phyloP scores from a whole-genome alignment of 1,284 basidiomycete genomes.

The Pulveroboletus sp. region DNA sequence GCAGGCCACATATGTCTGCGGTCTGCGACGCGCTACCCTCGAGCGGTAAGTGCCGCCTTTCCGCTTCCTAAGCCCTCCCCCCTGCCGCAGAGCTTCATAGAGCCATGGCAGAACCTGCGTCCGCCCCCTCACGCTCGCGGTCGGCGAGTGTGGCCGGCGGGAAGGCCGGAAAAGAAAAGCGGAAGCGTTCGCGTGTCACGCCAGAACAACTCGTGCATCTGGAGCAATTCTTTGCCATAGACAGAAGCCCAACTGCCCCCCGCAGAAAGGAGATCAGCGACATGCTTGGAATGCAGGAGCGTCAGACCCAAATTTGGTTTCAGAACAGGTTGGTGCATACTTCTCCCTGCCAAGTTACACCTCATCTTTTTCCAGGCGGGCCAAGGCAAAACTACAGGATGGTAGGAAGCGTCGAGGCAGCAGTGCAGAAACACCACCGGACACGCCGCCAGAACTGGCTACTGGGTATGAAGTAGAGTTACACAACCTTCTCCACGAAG shows the following conservation, averaged over 20 bases:
- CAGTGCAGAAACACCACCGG: conserved; percentile 42
- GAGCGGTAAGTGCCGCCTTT: conserved; percentile 18
- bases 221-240: conserved; percentile 62
- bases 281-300: conserved; percentile 75
- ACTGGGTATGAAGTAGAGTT: conserved; percentile 56
- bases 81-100: conserved; percentile 9
- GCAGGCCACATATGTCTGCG: conserved; percentile 30
- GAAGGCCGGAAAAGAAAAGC: conserved; percentile 51
- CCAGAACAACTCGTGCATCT: conserved; percentile 71
- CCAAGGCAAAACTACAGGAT: conserved; percentile 72
- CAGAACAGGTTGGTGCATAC: conserved; percentile 62
- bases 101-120: conserved; percentile 22
- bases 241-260: conserved; percentile 67
- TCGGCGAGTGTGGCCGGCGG: conserved; percentile 5
- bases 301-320: conserved; percentile 86
- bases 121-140: conserved; percentile 29
- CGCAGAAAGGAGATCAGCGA: conserved; percentile 71
- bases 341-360: background rate
- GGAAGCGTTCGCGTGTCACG: conserved; percentile 73
- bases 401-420: conserved; percentile 45
- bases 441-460: conserved; percentile 49
- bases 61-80: conserved; percentile 1
- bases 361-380: conserved; percentile 47
- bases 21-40: conserved; percentile 23
- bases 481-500: conserved; percentile 64